Evolutionary conservation across 129 eudicot species (phyloP).

Genomic region (Artemisia tridentata): DNA sequence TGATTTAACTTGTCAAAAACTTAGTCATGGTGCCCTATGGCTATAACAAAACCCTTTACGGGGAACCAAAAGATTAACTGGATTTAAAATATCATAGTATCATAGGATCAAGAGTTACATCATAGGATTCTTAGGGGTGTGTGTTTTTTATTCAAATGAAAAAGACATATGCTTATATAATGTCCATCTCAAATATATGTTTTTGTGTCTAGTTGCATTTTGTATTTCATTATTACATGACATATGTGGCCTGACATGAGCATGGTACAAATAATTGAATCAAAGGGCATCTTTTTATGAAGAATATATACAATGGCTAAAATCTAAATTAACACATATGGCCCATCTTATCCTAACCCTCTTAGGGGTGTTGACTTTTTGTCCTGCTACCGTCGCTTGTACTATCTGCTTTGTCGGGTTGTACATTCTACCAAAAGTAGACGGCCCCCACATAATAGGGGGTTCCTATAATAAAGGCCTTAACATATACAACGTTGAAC

Average conservation of each 20-base stretch:
- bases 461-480: too few species aligned
- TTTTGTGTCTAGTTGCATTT: slow-evolving; percentile 7
- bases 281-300: background rate
- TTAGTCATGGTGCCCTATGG: too few species aligned
- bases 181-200: slow-evolving; percentile 25
- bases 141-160: slow-evolving; percentile 22
- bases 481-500: background rate
- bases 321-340: background rate
- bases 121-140: slow-evolving; percentile 11
- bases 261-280: background rate
- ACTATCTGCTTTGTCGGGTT: too few species aligned
- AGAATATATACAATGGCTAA: background rate
- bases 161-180: slow-evolving; percentile 17
- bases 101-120: slow-evolving; percentile 25
- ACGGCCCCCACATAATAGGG: too few species aligned
- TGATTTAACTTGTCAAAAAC: too few species aligned
- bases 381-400: too few species aligned
- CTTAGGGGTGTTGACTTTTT: too few species aligned
- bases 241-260: slow-evolving; percentile 12
- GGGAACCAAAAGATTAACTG: background rate
- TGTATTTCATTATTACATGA: background rate
- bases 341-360: too few species aligned
- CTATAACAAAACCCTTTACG: background rate
- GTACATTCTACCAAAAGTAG: too few species aligned
- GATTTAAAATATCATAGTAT: background rate